phyloP scores from a whole-genome alignment of 345 rosid species.

The Dipteronia sinensis region DNA sequence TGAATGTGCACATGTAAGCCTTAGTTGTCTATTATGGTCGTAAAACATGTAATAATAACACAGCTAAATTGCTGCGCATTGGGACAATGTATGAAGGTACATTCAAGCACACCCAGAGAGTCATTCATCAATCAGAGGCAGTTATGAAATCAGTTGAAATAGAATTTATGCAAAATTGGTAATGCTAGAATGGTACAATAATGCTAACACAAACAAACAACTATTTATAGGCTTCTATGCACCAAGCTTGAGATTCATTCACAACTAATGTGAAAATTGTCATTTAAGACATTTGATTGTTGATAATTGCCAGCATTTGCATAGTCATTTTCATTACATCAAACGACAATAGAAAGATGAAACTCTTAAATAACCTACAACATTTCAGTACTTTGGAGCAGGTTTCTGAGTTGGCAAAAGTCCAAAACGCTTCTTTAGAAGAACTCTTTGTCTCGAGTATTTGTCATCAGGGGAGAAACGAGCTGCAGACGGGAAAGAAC shows the following conservation, averaged over 20 bases:
- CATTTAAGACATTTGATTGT: not conserved
- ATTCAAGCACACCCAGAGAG: too few species aligned
- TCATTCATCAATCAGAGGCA: too few species aligned
- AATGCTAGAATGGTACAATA: not conserved
- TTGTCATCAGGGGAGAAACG: constrained; percentile 73
- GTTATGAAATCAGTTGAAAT: too few species aligned
- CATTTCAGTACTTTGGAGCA: constrained; percentile 46
- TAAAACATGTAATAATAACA: too few species aligned
- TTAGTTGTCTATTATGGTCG: too few species aligned
- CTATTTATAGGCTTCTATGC: not conserved
- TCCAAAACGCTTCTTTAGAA: constrained; percentile 61
- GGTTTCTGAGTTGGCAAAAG: constrained; percentile 59
- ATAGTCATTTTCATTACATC: not conserved
- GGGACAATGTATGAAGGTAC: too few species aligned
- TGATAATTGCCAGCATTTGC: not conserved
- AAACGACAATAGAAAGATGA: not conserved
- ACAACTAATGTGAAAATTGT: not conserved
- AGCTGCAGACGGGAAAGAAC: constrained; percentile 34
- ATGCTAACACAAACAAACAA: not conserved
- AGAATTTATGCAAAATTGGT: too few species aligned
- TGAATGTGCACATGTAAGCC: too few species aligned
- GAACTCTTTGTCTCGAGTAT: constrained; percentile 62
- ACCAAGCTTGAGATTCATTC: not conserved
- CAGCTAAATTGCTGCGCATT: too few species aligned
- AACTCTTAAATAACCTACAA: not conserved